phyloP scores from a whole-genome alignment of 2,329 filamentous ascomycete genomes.

The Huntiella decipiens region DNA sequence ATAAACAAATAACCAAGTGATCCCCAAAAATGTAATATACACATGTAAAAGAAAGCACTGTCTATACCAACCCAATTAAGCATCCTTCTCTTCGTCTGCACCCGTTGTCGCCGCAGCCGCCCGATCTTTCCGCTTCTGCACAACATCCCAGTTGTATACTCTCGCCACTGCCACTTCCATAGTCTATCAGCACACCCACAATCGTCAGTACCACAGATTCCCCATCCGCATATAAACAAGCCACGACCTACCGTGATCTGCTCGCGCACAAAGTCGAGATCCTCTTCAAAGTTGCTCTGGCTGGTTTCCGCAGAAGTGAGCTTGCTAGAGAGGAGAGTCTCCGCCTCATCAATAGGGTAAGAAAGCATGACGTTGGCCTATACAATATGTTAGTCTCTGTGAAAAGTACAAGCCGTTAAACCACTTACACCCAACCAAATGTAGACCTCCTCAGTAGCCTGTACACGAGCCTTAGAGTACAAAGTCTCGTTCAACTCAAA shows the following conservation, averaged over 20 bases:
- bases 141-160: constrained; percentile 99
- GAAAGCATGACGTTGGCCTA: constrained; percentile 94
- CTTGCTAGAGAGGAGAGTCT: constrained; percentile 59
- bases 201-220: not conserved
- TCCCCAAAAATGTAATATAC: no score
- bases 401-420: constrained; percentile 15
- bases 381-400: not conserved
- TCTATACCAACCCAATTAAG: not conserved
- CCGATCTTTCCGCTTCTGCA: constrained; percentile 85
- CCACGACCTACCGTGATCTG: constrained; percentile 64
- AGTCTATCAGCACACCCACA: constrained; percentile 36
- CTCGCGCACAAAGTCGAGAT: constrained; percentile 84
- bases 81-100: constrained; percentile 21
- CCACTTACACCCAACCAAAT: constrained; percentile 69
- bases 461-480: constrained; percentile 70
- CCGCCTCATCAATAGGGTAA: constrained; percentile 78
- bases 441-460: constrained; percentile 76
- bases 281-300: constrained; percentile 79
- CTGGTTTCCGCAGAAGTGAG: constrained; percentile 61
- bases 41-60: no score
- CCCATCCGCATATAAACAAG: not conserved
- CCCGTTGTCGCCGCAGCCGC: constrained; percentile 34
- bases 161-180: constrained; percentile 90
- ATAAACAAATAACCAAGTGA: no score
- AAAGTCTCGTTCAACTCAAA: constrained; percentile 96